Conservation (phyloP, 495 filamentous ascomycete genomes). For the Penicillium ucsense region DNA sequence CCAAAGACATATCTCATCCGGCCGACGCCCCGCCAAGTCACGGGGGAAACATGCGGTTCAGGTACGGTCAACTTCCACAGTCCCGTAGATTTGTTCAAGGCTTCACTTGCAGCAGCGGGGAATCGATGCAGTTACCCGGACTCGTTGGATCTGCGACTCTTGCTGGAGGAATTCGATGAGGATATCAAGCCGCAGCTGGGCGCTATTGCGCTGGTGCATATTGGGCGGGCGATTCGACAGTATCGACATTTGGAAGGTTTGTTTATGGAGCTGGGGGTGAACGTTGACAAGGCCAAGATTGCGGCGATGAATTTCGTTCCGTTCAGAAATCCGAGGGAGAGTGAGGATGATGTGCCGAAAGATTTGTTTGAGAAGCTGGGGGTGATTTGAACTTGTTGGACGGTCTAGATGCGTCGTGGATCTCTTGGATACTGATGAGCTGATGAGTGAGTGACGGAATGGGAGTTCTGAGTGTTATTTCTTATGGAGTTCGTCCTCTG, state of each 20-base stretch:
- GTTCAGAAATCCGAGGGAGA: not conserved
- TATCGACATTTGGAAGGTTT: not conserved
- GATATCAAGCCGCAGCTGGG: not conserved
- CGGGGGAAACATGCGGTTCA: not conserved
- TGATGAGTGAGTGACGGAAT: too few species aligned
- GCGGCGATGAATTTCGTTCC: not conserved
- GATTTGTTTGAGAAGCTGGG: not conserved
- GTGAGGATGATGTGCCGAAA: not conserved
- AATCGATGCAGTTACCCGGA: not conserved
- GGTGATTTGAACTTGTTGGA: not conserved
- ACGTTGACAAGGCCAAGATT: not conserved
- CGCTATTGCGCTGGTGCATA: not conserved
- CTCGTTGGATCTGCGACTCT: not conserved
- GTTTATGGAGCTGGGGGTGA: not conserved
- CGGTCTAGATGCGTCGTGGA: too few species aligned
- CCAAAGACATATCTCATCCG: not conserved
- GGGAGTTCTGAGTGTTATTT: too few species aligned
- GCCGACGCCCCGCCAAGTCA: not conserved
- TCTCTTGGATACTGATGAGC: too few species aligned
- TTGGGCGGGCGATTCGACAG: not conserved
- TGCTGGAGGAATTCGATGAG: not conserved
- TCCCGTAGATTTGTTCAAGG: not conserved
- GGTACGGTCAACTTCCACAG: not conserved
- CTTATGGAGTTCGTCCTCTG: too few species aligned
- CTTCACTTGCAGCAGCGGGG: not conserved